Base-by-base conservation (phyloP, 257 asterid species). In the Nemophila menziesii region DNA sequence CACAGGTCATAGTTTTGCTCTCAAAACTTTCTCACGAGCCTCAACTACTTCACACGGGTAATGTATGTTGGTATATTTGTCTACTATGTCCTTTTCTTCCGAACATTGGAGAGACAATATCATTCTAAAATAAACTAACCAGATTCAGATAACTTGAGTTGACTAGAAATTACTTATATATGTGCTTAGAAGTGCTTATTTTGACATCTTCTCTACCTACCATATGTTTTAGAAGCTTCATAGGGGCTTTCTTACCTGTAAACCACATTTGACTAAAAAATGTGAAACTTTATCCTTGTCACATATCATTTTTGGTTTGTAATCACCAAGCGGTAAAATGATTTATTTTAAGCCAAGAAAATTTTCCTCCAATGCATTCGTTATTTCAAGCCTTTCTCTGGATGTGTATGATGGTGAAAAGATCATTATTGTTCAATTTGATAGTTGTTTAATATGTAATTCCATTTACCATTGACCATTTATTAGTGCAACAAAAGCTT, bases 11-110 rank as follows among this genome's bases (percentile, higher is more conserved):
- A 93, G 74, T 86, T 48, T 46, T 84, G 77, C 82, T 90, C 52
- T 78, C 94, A 27, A 80, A 85, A 60, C 80, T 90, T 67, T 96
- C 99, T 42, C 92, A 69, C 69, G 94, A 81, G 55, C 77, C 94
- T 23, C 96, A 78, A 64, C 86, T 90, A 63, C 85, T 85, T 51
- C 99, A 81, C 63, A 90, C 99, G 40, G 99, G 99, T 90, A 74
- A 57, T 42, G 44, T 49, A 27, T 37, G 43, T 15, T n/a, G n/a
- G n/a, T 23, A 49, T 13, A 45, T 5, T 54, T 40, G n/a, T 61
- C 36, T 60, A 42, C 16, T 40, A n/a, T 60, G 20, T 20, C 37
- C 20, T 38, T 19, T 5, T 33, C 16, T 40, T 22, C 15, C 23
- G 14, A 20, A 7, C 19, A n/a, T 8, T 15, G 10, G 16, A 20